Evolutionary conservation across 306 rosid genomes (phyloP).

Genomic region (Ormosia emarginata): DNA sequence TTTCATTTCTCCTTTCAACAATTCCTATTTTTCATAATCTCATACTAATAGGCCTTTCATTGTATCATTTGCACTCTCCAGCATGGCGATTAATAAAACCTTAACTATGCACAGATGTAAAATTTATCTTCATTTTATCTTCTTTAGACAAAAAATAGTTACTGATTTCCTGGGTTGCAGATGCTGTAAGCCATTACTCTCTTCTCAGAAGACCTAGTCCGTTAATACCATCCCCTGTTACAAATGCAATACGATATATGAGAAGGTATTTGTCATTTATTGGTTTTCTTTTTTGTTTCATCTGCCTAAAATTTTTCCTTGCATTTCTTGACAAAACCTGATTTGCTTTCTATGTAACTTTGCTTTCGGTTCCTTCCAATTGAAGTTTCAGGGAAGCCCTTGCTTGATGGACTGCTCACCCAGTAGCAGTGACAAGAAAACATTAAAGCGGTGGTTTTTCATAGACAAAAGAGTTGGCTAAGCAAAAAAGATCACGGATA

Average conservation of each 20-base stretch:
- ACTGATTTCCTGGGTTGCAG: not conserved
- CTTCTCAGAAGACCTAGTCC: not conserved
- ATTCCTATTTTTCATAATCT: not conserved
- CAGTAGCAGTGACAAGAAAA: conserved; percentile 70
- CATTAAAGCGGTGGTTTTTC: conserved; percentile 92
- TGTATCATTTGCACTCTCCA: not conserved
- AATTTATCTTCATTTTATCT: too few relatives aligned
- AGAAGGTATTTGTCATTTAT: conserved; percentile 14
- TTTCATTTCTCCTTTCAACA: not conserved
- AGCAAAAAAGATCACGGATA: not conserved
- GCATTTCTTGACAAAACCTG: not conserved
- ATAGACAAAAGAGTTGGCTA: conserved; percentile 88
- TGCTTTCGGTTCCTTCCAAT: not conserved
- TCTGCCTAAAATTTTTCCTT: not conserved
- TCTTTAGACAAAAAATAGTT: not conserved
- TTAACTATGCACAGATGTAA: not conserved
- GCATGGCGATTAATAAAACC: not conserved
- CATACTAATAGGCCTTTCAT: not conserved
- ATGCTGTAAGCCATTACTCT: not conserved
- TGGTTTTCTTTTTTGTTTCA: not conserved
- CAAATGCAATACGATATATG: conserved; percentile 15
- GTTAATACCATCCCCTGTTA: not conserved
- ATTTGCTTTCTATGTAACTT: not conserved
- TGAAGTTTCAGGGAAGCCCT: conserved; percentile 48
- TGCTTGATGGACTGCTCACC: conserved; percentile 79